Evolutionary conservation across 768 basidiomycete species (phyloP).

Genomic region (Termitomyces sp.): DNA sequence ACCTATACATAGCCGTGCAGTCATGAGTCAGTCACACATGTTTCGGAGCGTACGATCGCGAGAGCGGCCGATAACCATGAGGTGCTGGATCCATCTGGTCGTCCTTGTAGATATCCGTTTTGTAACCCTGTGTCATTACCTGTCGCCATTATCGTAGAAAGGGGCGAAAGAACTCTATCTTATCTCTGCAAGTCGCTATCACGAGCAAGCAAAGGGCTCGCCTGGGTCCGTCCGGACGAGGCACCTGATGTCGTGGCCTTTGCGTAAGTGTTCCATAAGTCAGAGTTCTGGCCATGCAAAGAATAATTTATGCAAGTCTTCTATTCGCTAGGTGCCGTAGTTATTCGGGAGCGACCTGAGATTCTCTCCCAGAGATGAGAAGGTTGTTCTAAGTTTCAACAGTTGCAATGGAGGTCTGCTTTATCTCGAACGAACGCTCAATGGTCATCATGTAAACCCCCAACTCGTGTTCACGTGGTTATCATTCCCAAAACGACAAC

Average conservation of each 20-base stretch:
- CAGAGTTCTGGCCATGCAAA: too few relatives aligned
- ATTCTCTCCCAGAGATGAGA: background rate
- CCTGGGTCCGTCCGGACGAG: background rate
- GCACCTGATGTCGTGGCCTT: background rate
- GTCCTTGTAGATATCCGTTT: too few relatives aligned
- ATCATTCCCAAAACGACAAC: background rate
- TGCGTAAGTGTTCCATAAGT: too few relatives aligned
- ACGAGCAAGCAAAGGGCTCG: background rate
- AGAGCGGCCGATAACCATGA: too few relatives aligned
- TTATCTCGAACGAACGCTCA: background rate
- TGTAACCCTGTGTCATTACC: background rate
- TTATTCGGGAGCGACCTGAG: background rate
- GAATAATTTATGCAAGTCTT: background rate
- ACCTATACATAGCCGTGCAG: background rate
- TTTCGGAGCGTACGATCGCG: too few relatives aligned
- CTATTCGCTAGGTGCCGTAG: background rate
- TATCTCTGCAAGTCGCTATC: background rate
- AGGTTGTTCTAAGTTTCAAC: background rate
- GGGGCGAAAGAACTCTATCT: background rate
- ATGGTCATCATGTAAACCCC: background rate
- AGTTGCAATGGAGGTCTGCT: background rate
- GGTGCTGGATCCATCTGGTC: too few relatives aligned
- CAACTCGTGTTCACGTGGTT: background rate
- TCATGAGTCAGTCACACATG: background rate
- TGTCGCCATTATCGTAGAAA: background rate